These are phyloP conservation scores for Quercus variabilis DNA, from an alignment of 306 rosid species.

Conservation along the genomic window DNA sequence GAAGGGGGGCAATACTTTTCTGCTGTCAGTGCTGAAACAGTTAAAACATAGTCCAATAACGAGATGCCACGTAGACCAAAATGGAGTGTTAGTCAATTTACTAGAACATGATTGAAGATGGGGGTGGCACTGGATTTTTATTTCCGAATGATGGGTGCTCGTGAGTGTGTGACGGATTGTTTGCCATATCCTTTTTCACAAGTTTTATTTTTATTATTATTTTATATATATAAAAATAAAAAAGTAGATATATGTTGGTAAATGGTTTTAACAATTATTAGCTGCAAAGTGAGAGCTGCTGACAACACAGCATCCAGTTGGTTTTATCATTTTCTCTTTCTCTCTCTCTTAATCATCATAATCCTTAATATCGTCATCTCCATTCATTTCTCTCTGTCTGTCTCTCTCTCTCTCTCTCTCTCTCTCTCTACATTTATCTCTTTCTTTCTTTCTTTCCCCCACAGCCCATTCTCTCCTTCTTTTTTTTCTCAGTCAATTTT, in stretches of 20 bases:
- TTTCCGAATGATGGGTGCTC: not conserved
- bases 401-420: slow-evolving; percentile 1
- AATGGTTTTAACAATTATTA: slow-evolving; percentile 33
- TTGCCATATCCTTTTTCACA: not conserved
- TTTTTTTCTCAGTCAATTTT: slow-evolving; percentile 3
- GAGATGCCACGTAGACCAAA: slow-evolving; percentile 11
- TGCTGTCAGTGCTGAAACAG: slow-evolving; percentile 13
- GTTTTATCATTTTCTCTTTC: slow-evolving; percentile 6
- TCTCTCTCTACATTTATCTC: slow-evolving; percentile 29
- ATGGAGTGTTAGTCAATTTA: slow-evolving; percentile 21
- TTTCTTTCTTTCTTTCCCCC: slow-evolving; percentile 2
- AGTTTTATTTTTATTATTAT: not conserved
- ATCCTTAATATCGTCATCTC: slow-evolving; percentile 32
- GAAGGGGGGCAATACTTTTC: not conserved
- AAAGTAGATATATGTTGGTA: not conserved
- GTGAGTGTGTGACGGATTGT: not conserved
- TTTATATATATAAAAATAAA: not conserved
- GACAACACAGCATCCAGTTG: slow-evolving; percentile 36
- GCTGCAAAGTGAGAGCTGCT: slow-evolving; percentile 47
- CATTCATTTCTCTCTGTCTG: slow-evolving; percentile 33
- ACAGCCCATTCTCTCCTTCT: slow-evolving; percentile 19
- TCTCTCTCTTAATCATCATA: slow-evolving; percentile 36
- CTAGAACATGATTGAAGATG: not conserved
- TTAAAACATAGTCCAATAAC: slow-evolving; percentile 24
- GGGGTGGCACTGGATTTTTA: not conserved